Evolutionary conservation across 257 asterid genomes (phyloP).

Genomic region (Solanum neorickii): DNA sequence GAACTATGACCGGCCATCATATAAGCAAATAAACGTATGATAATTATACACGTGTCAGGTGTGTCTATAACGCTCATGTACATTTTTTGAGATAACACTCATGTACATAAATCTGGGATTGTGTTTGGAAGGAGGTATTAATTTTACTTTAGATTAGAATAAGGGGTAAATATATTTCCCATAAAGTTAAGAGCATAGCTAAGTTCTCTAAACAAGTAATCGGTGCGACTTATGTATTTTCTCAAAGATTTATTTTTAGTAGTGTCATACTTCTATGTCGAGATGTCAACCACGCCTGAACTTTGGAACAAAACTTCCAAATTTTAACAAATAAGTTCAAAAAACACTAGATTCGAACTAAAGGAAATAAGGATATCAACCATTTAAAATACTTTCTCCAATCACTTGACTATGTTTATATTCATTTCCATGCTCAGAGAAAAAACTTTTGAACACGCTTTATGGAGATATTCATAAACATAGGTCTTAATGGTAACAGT

Average conservation of each 20-base stretch:
- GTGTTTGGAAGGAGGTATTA: background rate
- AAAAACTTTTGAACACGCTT: background rate
- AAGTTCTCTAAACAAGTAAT: background rate
- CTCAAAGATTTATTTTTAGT: background rate
- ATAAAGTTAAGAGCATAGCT: background rate
- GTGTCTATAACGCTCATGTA: background rate
- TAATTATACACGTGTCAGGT: background rate
- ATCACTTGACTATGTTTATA: background rate
- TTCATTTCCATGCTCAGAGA: background rate
- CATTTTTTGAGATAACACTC: background rate
- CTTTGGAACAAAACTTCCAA: background rate
- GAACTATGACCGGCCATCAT: no score
- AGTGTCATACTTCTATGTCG: background rate
- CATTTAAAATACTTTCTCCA: background rate
- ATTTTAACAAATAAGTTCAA: background rate
- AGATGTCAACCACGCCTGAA: background rate
- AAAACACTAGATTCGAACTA: background rate
- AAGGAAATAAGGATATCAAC: background rate
- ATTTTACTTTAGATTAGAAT: background rate
- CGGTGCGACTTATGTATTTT: background rate
- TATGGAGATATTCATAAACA: background rate
- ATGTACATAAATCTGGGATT: background rate
- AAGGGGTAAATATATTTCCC: background rate
- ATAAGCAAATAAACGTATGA: no score
- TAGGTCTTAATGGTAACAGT: background rate